phyloP scores from a whole-genome alignment of 75 land plant species.

The Sequoiadendron giganteum region DNA sequence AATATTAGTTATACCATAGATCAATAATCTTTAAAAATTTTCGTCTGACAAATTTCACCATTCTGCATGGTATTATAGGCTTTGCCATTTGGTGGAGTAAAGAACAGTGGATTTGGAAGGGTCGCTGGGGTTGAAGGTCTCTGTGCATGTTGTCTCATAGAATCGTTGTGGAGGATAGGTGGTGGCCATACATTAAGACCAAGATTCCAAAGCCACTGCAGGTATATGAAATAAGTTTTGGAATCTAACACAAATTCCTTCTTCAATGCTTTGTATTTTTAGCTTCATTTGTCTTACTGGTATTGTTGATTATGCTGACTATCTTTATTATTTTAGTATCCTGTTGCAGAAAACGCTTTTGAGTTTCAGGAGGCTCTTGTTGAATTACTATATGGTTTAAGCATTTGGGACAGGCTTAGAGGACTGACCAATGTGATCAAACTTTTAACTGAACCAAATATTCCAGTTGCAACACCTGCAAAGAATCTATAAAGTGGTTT shows the following conservation, averaged over 20 bases:
- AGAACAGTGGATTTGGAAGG: constrained; percentile 89
- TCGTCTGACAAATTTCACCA: neutral
- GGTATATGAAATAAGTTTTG: constrained; percentile 30
- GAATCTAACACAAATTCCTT: constrained; percentile 3
- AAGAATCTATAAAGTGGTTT: constrained; percentile 3
- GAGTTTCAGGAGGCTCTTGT: constrained; percentile 82
- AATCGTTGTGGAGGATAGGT: constrained; percentile 89
- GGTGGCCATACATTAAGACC: constrained; percentile 73
- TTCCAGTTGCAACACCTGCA: constrained; percentile 14
- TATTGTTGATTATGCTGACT: neutral
- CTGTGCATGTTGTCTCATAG: constrained; percentile 82
- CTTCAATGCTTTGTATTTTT: neutral
- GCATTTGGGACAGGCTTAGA: constrained; percentile 60
- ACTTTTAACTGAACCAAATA: constrained; percentile 52
- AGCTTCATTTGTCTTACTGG: neutral
- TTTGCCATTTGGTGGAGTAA: constrained; percentile 94
- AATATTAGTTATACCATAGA: neutral
- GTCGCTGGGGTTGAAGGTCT: constrained; percentile 91
- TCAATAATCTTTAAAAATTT: neutral
- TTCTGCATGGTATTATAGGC: constrained; percentile 44
- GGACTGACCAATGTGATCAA: constrained; percentile 66
- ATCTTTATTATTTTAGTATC: constrained; percentile 53
- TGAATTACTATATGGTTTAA: constrained; percentile 67
- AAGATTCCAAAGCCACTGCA: constrained; percentile 82
- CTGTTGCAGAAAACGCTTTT: constrained; percentile 81